Base-by-base conservation (phyloP, 768 basidiomycete genomes). In the Termitomyces sp. region DNA sequence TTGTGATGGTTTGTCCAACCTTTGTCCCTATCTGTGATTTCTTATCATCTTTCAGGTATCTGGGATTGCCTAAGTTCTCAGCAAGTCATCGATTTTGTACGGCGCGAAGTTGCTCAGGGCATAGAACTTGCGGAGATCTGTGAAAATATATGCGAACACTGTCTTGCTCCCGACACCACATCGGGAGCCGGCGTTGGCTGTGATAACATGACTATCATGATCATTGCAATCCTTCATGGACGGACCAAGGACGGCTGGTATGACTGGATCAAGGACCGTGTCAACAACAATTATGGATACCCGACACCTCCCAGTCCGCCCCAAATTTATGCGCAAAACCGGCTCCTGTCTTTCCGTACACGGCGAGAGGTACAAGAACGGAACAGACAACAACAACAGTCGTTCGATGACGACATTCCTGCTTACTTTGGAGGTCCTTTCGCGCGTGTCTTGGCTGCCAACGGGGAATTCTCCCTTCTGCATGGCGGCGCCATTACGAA, bases 11-110 rank as follows among this genome's bases (percentile, higher is more conserved):
- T 59, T 35, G 83, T 52, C 56, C 7, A 24, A 16, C 6, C 7
- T 52, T 38, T 26, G 26, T 16, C 52, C 53, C n/a, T 26, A 35
- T 58, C 22, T 43, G 46, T n/a, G 35, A 40, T 30, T 13, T 40
- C 58, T 60, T 60, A 60, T 44, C 61, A 57, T n/a, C 49, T 40
- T 47, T 36, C n/a, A 96, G 95, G 96, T 60, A 99, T 98, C 66
- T 99, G 97, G 97, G 97, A 99, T 71, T 98, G 97, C 68, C 72
- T 99, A 40, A 83, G 83, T 4, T 96, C 94, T 8, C 97, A 99
- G 63, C 90, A 97, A 69, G 92, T 89, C 45, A 79, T 98, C 60
- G 90, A 98, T 73, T 88, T 92, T 61, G 81, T 95, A 41, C 86
- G 97, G 47, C 84, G 87, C 46, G 82, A 88, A 60, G 78, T 98